A percentile compares a stretch with the other conserved stretches of the same genome.
Conservation (phyloP, 2,329 filamentous ascomycete genomes). For the Clarireedia homoeocarpa region DNA sequence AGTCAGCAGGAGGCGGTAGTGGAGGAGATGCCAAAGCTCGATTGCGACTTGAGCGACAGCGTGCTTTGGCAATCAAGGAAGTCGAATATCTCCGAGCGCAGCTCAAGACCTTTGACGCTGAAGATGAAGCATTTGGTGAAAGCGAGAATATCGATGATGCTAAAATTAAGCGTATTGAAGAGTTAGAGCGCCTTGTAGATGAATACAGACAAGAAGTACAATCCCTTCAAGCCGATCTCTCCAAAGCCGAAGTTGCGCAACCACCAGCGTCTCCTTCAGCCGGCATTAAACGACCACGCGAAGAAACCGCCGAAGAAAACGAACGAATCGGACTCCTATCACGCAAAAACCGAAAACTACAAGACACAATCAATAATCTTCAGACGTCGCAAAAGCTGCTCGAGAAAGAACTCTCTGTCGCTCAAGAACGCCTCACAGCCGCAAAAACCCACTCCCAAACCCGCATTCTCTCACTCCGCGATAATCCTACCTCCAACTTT, state of each 20-base stretch:
- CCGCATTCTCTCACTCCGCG: slow-evolving; percentile 75
- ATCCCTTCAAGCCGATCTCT: slow-evolving; percentile 65
- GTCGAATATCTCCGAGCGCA: slow-evolving; percentile 91
- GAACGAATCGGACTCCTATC: slow-evolving; percentile 73
- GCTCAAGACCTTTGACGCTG: slow-evolving; percentile 77
- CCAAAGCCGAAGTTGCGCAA: slow-evolving; percentile 46
- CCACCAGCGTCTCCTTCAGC: slow-evolving; percentile 32
- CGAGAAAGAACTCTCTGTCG: slow-evolving; percentile 66
- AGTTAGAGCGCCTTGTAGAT: slow-evolving; percentile 81
- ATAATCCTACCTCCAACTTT: slow-evolving; percentile 83
- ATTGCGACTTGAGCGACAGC: slow-evolving; percentile 76
- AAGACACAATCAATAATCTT: slow-evolving; percentile 64
- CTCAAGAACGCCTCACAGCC: slow-evolving; percentile 62
- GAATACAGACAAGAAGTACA: slow-evolving; percentile 78
- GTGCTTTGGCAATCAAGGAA: slow-evolving; percentile 79
- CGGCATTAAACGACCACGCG: slow-evolving; percentile 57
- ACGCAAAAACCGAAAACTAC: slow-evolving; percentile 81
- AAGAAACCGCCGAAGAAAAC: slow-evolving; percentile 46
- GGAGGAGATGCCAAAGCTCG: slow-evolving; percentile 57
- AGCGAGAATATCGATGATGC: slow-evolving; percentile 64
- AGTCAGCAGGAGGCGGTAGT: slow-evolving; percentile 35
- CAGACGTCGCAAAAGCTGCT: slow-evolving; percentile 65
- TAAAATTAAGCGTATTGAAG: slow-evolving; percentile 65
- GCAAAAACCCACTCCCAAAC: slow-evolving; percentile 63
- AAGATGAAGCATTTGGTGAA: slow-evolving; percentile 79